Evolutionary conservation across 148 eudicot genomes (phyloP).

Genomic region (Rhododendron ferrugineum): DNA sequence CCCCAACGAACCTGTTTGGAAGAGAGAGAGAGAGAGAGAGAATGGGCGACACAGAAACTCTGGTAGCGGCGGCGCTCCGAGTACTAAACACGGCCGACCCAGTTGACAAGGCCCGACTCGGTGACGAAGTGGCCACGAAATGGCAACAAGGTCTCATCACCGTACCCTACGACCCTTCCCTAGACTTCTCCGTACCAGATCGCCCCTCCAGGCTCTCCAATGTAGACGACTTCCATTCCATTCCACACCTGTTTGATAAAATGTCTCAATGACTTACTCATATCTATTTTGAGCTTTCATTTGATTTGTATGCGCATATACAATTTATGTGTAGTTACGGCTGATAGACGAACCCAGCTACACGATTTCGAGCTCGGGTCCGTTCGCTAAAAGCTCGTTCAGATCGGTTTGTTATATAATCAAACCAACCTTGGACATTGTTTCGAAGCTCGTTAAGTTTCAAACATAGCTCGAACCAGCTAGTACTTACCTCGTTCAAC

Average conservation of each 20-base stretch:
- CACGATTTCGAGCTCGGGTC: background rate
- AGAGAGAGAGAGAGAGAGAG: background rate
- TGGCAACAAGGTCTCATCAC: constrained; percentile 67
- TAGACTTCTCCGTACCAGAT: constrained; percentile 47
- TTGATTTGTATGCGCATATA: background rate
- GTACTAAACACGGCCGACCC: constrained; percentile 72
- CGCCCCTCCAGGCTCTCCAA: constrained; percentile 69
- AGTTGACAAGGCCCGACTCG: constrained; percentile 67
- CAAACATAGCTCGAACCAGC: background rate
- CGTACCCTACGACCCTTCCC: constrained; percentile 38
- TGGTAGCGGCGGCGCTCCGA: constrained; percentile 70
- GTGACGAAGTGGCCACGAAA: constrained; percentile 55
- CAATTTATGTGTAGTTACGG: background rate
- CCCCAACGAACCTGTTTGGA: background rate
- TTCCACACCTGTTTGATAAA: constrained; percentile 43
- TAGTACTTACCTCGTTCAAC: background rate
- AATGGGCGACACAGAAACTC: constrained; percentile 21
- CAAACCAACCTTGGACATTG: background rate
- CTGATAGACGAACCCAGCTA: background rate
- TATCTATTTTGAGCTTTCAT: background rate
- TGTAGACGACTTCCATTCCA: constrained; percentile 20
- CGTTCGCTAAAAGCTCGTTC: background rate
- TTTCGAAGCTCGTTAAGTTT: background rate
- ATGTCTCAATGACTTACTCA: constrained; percentile 22
- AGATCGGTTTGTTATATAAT: background rate